Base-by-base conservation (phyloP, 2,329 filamentous ascomycete genomes). In the Hortaea sp. region DNA sequence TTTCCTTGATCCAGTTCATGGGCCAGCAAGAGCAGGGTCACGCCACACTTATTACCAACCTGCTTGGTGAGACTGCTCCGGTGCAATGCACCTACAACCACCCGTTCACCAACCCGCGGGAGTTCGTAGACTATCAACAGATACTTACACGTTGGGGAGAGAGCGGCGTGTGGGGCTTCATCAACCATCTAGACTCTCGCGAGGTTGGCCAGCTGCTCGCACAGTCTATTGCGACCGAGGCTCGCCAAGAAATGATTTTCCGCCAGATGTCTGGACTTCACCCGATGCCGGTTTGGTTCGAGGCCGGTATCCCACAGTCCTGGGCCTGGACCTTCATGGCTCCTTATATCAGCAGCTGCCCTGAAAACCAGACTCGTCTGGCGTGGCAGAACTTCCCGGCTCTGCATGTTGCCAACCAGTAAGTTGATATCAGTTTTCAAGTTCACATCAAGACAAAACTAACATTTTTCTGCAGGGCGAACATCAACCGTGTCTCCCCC, bases 371-470 rank as follows among this genome's bases (percentile, higher is more conserved):
- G 54, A 90, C 85, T 1, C 79, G 85, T 5, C 71, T 94, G 29
- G 75, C 80, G 27, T 94, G 87, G 86, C 84, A 90, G 63, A 94
- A 94, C 69, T 89, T 86, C 69, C 87, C 86, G 0, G 74, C 77
- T 0, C 68, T 92, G 11, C 71, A 75, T 55, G 72, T 92, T 42
- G 69, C 84, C 29, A 89, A 90, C 67, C 82, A 90, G 20, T 20
- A 4, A 20, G 20, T 20, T 20, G 20, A 20, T 20, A 20, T 20
- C 20, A 20, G 20, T 20, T 20, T 20, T 20, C 20, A 20, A 20
- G 20, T 20, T 20, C 20, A 20, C 20, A 20, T 20, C 20, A 20
- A 20, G 20, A 20, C 20, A 20, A 20, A 20, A 20, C 20, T 20
- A 20, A 20, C 20, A 20, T 20, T 20, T n/a, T 20, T 20, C 20